Evolutionary conservation across 164 flowering plant species (phyloP).

Genomic region (Berberis thunbergii): DNA sequence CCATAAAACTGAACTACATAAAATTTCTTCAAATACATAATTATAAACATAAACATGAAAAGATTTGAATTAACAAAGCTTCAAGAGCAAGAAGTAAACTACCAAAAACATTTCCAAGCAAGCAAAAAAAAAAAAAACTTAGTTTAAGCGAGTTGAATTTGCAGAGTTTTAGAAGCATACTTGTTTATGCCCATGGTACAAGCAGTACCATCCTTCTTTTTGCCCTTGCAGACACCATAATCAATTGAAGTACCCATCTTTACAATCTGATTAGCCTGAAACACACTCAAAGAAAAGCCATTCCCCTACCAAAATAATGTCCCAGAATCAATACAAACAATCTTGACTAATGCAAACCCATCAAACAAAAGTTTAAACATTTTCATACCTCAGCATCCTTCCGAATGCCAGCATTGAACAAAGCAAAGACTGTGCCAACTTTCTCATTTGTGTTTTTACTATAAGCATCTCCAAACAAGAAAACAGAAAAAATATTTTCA

Average conservation of each 20-base stretch:
- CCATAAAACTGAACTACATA: no score
- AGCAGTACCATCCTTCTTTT: conserved; percentile 56
- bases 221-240: conserved; percentile 69
- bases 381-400: conserved; percentile 37
- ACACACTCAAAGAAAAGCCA: conserved; percentile 58
- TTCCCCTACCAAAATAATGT: conserved; percentile 37
- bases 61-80: no score
- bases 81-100: neutral
- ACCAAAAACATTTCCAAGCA: neutral
- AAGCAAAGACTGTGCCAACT: conserved; percentile 51
- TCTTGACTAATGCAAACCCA: neutral
- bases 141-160: neutral
- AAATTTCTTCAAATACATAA: no score
- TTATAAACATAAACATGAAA: no score
- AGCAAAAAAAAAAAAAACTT: neutral
- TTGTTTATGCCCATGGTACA: conserved; percentile 58
- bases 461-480: conserved; percentile 94
- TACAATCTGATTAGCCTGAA: conserved; percentile 41
- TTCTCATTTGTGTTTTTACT: conserved; percentile 25
- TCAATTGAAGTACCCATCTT: conserved; percentile 76
- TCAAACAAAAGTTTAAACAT: conserved; percentile 38
- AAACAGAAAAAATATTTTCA: conserved; percentile 46
- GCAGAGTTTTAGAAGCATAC: conserved; percentile 28
- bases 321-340: neutral
- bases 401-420: conserved; percentile 36